Percentiles rank a stretch among this genome's conserved stretches.
Evolutionary conservation across 192 early-diverging fungal species (phyloP).

Genomic region (Jimgerdemannia lactiflua): DNA sequence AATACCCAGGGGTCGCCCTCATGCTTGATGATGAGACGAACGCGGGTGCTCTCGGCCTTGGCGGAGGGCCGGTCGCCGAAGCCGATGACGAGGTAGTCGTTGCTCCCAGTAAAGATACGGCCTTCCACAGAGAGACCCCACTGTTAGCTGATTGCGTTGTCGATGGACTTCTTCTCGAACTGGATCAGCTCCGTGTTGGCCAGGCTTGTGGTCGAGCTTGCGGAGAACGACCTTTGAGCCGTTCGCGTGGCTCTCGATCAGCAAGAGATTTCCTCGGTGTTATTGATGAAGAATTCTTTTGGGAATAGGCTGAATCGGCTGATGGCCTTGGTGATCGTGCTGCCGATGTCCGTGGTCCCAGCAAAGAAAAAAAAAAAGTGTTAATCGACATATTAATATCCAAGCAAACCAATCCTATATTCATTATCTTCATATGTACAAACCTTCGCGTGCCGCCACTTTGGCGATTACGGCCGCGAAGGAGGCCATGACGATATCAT

Average conservation of each 20-base stretch:
- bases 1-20: slow-evolving; percentile 13
- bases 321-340: too few relatives aligned
- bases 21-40: slow-evolving; percentile 17
- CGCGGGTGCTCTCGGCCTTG: slow-evolving; percentile 2
- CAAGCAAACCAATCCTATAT: too few relatives aligned
- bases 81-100: slow-evolving; percentile 13
- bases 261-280: slow-evolving; percentile 6
- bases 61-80: not conserved
- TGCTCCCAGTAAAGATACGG: slow-evolving; percentile 20
- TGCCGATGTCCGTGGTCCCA: too few relatives aligned
- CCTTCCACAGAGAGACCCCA: slow-evolving; percentile 28
- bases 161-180: slow-evolving; percentile 20
- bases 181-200: slow-evolving; percentile 17
- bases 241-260: slow-evolving; percentile 10
- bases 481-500: too few relatives aligned
- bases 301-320: too few relatives aligned
- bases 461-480: too few relatives aligned
- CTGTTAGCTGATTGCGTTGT: slow-evolving; percentile 17
- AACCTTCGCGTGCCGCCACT: too few relatives aligned
- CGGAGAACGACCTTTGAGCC: slow-evolving; percentile 22
- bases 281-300: too few relatives aligned
- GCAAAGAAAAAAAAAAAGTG: too few relatives aligned
- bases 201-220: slow-evolving; percentile 15
- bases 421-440: too few relatives aligned
- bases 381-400: too few relatives aligned